Evolutionary conservation across 1,284 basidiomycete genomes (phyloP), one percentile per base, ranked within the genome.

Genomic region (Taiwanofungus camphoratus): DNA sequence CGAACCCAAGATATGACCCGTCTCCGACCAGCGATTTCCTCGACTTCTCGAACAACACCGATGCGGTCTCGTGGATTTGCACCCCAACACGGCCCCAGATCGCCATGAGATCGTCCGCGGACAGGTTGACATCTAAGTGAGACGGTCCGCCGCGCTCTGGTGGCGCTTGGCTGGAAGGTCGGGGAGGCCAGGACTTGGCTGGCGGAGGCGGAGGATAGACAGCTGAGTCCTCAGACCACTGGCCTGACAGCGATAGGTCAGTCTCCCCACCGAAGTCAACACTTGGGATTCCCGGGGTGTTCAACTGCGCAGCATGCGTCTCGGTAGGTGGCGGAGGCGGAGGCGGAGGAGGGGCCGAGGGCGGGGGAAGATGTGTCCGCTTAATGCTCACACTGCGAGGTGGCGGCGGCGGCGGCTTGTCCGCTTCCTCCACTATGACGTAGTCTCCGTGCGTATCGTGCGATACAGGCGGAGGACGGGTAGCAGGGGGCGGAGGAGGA

Each of bases 1-100:
- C 74, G 58, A 93, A 93, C 2, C 88, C 88, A 1, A 73, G 66
- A 43, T 87, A 84, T 20, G 85, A 83, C 2, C 92, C 91, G 57
- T 94, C 90, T 20, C 88, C 91, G 26, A 91, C 75, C 35, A 91
- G 69, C 2, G 74, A 63, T 57, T 77, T 80, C 64, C 82, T 89
- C 29, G 86, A 86, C 52, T 84, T 81, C 30, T 88, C 85, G 49
- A 75, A 77, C 44, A 92, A 61, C 30, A 69, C 64, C 4, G 75
- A 73, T 0, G 91, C 88, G 0, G 76, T 72, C 51, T 87, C 79
- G 53, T 79, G 77, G 1, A 96, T 68, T 43, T 79, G 78, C 1
- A 82, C 74, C 11, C 93, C 93, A 8, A 91, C 75, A 22, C 79
- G 76, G 3, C 77, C 75, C 68, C 85, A 87, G 13, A 90, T 68